Conservation (phyloP, 2,329 filamentous ascomycete genomes). For the Talaromyces sp. region DNA sequence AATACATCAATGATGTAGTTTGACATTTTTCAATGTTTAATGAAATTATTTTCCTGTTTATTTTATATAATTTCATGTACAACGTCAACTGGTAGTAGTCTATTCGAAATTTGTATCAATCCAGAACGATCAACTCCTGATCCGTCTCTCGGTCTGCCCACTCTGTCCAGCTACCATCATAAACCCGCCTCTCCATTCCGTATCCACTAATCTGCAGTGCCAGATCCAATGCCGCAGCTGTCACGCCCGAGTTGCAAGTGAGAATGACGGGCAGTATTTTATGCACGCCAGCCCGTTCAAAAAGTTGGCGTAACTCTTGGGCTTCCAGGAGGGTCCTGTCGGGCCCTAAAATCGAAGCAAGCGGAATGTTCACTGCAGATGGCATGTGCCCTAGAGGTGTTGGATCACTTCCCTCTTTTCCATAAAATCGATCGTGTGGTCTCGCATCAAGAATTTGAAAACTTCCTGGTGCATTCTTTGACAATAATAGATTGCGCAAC, state of each 20-base stretch:
- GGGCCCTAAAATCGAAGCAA: conserved; percentile 16
- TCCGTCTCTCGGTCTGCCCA: conserved; percentile 19
- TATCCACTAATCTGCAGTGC: conserved; percentile 18
- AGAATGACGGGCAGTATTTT: conserved; percentile 14
- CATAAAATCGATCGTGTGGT: conserved; percentile 16
- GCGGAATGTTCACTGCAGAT: conserved; percentile 21
- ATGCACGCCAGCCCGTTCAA: conserved; percentile 16
- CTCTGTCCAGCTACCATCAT: conserved; percentile 30
- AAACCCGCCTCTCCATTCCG: conserved; percentile 17
- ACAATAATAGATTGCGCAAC: not conserved
- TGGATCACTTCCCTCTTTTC: conserved; percentile 13
- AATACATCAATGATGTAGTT: not conserved
- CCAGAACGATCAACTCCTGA: not conserved
- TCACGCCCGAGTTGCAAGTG: conserved; percentile 27
- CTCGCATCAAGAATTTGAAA: conserved; percentile 21
- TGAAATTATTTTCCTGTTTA: not conserved
- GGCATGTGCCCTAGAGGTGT: conserved; percentile 23
- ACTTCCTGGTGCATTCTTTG: not conserved
- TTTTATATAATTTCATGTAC: not conserved
- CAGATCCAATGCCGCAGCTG: conserved; percentile 23
- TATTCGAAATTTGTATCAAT: not conserved
- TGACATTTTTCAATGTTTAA: not conserved
- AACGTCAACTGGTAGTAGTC: not conserved
- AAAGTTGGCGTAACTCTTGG: conserved; percentile 4
- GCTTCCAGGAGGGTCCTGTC: conserved; percentile 13